These are phyloP conservation scores for Elsinoe perseae DNA, from an alignment of 2,329 filamentous ascomycete species.

Conservation along the genomic window DNA sequence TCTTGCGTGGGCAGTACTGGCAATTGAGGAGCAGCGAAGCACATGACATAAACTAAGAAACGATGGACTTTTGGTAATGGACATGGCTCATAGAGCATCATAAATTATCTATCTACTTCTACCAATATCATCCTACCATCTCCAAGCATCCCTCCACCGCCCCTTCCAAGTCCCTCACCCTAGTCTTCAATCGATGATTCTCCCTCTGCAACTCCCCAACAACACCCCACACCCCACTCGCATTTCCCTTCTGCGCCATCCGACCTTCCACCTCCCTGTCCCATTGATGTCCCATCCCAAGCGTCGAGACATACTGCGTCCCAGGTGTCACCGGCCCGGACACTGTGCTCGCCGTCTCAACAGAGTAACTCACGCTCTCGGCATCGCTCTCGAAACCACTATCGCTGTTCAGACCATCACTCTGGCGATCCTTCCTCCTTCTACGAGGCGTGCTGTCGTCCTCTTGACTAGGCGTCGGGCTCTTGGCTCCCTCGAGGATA, in stretches of 20 bases:
- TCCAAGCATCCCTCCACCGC: constrained; percentile 51
- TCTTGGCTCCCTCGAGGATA: constrained; percentile 3
- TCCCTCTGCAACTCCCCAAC: constrained; percentile 47
- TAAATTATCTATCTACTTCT: constrained; percentile 8
- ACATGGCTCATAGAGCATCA: constrained; percentile 5
- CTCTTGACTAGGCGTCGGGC: not conserved
- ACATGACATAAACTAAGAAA: not conserved
- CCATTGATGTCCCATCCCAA: constrained; percentile 26
- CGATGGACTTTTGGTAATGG: not conserved
- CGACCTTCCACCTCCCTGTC: constrained; percentile 8
- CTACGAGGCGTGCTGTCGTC: constrained; percentile 21
- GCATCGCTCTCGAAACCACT: constrained; percentile 51
- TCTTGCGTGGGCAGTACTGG: not conserved
- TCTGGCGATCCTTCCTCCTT: constrained; percentile 23
- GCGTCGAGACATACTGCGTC: constrained; percentile 32
- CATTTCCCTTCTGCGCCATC: constrained; percentile 15
- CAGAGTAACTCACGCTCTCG: constrained; percentile 41
- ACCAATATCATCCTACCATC: constrained; percentile 33
- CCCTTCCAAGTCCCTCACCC: constrained; percentile 47
- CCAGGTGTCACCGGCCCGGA: constrained; percentile 16
- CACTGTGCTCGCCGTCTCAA: constrained; percentile 20
- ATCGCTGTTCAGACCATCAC: constrained; percentile 39
- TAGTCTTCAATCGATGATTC: constrained; percentile 45
- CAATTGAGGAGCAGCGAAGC: not conserved
- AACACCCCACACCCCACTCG: constrained; percentile 44